These are phyloP conservation scores for Neurospora sp. DNA, from an alignment of 2,329 filamentous ascomycete genomes.

Conservation along the genomic window DNA sequence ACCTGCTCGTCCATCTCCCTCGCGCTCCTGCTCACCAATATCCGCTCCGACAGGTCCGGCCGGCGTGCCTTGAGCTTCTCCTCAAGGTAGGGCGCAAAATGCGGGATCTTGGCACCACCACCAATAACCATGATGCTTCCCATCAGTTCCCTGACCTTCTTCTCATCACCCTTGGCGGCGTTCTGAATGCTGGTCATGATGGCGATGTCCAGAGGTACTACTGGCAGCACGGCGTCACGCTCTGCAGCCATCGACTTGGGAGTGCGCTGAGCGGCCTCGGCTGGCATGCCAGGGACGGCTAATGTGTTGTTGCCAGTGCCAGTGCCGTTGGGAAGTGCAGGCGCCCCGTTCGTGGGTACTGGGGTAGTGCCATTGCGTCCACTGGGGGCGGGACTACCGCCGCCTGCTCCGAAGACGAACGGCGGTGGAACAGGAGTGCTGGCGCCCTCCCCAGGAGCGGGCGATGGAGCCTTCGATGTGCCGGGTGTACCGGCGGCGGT, in stretches of 20 bases:
- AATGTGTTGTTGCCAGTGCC: constrained; percentile 6
- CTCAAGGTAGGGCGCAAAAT: constrained; percentile 75
- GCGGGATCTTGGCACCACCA: constrained; percentile 69
- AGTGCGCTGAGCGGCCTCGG: constrained; percentile 30
- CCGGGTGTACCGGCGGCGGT: constrained; percentile 67
- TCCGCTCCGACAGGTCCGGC: constrained; percentile 49
- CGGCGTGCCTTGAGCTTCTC: constrained; percentile 62
- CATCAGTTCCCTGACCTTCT: constrained; percentile 83
- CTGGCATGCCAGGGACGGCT: constrained; percentile 5
- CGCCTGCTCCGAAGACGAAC: constrained; percentile 45
- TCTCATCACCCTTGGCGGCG: constrained; percentile 79
- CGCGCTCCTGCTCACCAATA: constrained; percentile 60
- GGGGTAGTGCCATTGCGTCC: constrained; percentile 41
- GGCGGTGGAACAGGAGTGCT: constrained; percentile 54
- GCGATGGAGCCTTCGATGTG: constrained; percentile 80
- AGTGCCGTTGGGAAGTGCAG: constrained; percentile 20
- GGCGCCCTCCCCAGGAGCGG: constrained; percentile 60
- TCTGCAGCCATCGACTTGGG: constrained; percentile 50
- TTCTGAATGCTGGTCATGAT: constrained; percentile 85
- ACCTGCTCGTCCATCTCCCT: constrained; percentile 94
- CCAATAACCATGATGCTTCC: constrained; percentile 86
- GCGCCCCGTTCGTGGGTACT: constrained; percentile 22
- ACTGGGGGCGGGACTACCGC: constrained; percentile 43
- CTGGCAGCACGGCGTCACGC: constrained; percentile 70
- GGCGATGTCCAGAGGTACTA: constrained; percentile 76